A percentile compares a stretch with the other conserved stretches of the same genome.
These are phyloP conservation scores for Chlamydomonas reinhardtii DNA, from an alignment of 163 green algal species.

Conservation along the genomic window DNA sequence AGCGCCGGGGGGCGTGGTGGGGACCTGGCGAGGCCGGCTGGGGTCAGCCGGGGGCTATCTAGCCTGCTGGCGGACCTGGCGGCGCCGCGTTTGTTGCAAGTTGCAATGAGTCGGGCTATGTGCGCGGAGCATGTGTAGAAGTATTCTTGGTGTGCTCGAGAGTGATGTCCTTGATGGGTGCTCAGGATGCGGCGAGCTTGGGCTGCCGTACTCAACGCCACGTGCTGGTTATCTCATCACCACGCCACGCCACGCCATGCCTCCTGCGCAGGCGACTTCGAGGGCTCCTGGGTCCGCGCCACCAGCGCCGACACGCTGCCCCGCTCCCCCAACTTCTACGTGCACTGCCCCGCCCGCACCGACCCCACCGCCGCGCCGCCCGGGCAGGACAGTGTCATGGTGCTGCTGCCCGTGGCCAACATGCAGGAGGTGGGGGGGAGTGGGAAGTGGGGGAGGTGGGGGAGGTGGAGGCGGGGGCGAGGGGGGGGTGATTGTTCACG, in stretches of 20 bases:
- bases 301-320: constrained; percentile 52
- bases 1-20: background rate
- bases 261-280: constrained; percentile 56
- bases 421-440: constrained; percentile 58
- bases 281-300: constrained; percentile 72
- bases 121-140: too few species aligned
- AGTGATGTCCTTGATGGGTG: too few species aligned
- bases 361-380: constrained; percentile 79
- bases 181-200: too few species aligned
- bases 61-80: too few species aligned
- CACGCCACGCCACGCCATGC: too few species aligned
- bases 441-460: too few species aligned
- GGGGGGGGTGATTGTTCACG: background rate
- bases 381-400: constrained; percentile 83
- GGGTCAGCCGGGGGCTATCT: too few species aligned
- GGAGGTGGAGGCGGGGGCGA: background rate
- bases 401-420: constrained; percentile 90
- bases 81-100: too few species aligned
- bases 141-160: too few species aligned
- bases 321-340: constrained; percentile 90
- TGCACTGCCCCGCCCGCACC: constrained; percentile 80
- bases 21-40: background rate
- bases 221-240: too few species aligned
- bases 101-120: too few species aligned
- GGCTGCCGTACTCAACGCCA: too few species aligned